These are phyloP conservation scores for Collybia nuda DNA, from an alignment of 768 basidiomycete genomes.

Conservation along the genomic window DNA sequence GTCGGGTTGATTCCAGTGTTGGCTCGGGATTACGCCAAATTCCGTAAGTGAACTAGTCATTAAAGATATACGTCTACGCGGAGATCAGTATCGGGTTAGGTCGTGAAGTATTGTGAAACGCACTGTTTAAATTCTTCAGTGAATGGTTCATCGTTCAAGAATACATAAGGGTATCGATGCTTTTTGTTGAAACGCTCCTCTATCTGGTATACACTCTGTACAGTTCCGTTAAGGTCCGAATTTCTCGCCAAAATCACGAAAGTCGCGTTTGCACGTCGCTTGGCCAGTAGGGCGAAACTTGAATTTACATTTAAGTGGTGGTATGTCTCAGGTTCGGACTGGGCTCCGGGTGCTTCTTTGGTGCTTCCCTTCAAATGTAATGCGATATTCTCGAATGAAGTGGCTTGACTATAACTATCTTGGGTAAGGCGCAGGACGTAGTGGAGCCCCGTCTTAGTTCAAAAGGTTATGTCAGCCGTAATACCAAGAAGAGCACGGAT, in stretches of 20 bases:
- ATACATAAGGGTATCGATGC: constrained; percentile 83
- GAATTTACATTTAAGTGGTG: too few species aligned
- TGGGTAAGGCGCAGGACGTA: too few species aligned
- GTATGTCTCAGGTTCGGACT: too few species aligned
- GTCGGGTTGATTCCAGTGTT: constrained; percentile 77
- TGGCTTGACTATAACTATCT: too few species aligned
- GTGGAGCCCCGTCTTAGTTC: too few species aligned
- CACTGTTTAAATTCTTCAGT: constrained; percentile 70
- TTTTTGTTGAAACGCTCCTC: constrained; percentile 82
- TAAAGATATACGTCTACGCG: constrained; percentile 19
- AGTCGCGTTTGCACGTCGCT: constrained; percentile 3
- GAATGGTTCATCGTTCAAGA: constrained; percentile 86
- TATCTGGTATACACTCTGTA: constrained; percentile 67
- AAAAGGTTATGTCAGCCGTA: too few species aligned
- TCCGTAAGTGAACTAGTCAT: constrained; percentile 28
- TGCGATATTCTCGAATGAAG: too few species aligned
- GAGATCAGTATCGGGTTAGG: background rate
- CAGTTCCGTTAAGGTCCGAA: constrained; percentile 55
- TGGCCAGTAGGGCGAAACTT: too few species aligned
- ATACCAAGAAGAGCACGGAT: too few species aligned
- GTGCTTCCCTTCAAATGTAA: too few species aligned
- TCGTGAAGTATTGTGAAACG: constrained; percentile 10
- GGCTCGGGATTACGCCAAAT: constrained; percentile 66
- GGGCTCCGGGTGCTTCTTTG: too few species aligned
- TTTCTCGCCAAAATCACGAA: constrained; percentile 46